Percentiles rank a stretch among this genome's conserved stretches.
phyloP scores from a whole-genome alignment of 768 basidiomycete species.

The Termitomyces sp. region DNA sequence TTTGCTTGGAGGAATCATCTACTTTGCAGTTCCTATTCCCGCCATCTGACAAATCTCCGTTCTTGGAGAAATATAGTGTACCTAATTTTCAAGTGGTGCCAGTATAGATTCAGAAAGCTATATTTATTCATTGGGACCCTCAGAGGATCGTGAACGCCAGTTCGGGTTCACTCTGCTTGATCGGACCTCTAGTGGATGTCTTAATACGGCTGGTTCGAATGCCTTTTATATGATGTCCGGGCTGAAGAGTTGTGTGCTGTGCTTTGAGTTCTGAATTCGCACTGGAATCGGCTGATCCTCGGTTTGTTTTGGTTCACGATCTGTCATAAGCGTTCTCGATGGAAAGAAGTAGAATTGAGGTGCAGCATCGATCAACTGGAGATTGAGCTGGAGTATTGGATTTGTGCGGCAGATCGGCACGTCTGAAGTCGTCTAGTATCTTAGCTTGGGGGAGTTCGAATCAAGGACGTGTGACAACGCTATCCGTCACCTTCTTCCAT shows the following conservation, averaged over 20 bases:
- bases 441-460: constrained; percentile 7
- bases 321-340: too few species aligned
- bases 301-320: constrained; percentile 3
- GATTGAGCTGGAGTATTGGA: not conserved
- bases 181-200: too few species aligned
- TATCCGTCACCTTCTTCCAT: constrained; percentile 10
- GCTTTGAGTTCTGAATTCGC: not conserved
- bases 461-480: constrained; percentile 14
- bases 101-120: not conserved
- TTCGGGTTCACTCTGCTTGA: not conserved
- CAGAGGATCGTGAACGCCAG: not conserved
- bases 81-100: not conserved
- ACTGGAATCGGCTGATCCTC: constrained; percentile 6
- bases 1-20: too few species aligned
- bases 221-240: not conserved
- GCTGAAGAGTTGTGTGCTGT: not conserved
- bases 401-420: constrained; percentile 12
- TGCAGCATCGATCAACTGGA: not conserved
- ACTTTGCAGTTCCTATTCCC: too few species aligned
- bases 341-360: not conserved
- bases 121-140: not conserved
- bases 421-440: not conserved
- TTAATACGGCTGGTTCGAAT: not conserved
- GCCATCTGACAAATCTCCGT: too few species aligned
- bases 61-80: too few species aligned